Evolutionary conservation across 2,329 filamentous ascomycete species (phyloP).

Genomic region (Xylariaceae sp.): DNA sequence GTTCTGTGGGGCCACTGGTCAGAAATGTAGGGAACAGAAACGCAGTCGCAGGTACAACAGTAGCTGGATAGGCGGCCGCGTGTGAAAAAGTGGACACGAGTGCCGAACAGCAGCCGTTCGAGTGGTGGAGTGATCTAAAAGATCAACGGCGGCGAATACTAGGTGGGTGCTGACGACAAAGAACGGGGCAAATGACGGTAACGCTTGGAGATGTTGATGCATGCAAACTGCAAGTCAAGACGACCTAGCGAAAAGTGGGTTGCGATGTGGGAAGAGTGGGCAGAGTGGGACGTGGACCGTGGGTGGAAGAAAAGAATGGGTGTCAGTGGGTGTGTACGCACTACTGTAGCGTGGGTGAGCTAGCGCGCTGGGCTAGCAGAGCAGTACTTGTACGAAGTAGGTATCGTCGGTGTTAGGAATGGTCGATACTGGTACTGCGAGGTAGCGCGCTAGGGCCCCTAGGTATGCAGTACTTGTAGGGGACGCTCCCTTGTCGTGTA

Average conservation of each 20-base stretch:
- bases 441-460: background rate
- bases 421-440: background rate
- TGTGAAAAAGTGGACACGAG: constrained; percentile 28
- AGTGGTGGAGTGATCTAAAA: constrained; percentile 22
- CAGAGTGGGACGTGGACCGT: background rate
- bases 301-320: no score
- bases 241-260: constrained; percentile 22
- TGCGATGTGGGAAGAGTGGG: background rate
- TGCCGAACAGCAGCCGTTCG: constrained; percentile 29
- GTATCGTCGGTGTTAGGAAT: background rate
- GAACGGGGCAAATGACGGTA: constrained; percentile 28
- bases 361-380: background rate
- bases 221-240: constrained; percentile 32
- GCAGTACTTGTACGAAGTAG: no score
- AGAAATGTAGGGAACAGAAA: constrained; percentile 21
- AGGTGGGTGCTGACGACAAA: constrained; percentile 27
- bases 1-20: constrained; percentile 27
- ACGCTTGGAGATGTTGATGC: constrained; percentile 31
- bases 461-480: constrained; percentile 7
- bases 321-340: constrained; percentile 9
- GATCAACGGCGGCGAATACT: constrained; percentile 21
- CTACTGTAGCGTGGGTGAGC: background rate
- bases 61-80: constrained; percentile 17
- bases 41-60: constrained; percentile 25
- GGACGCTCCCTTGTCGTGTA: background rate